Percentiles rank a stretch among this genome's conserved stretches.
Evolutionary conservation across 345 rosid genomes (phyloP).

Genomic region (Schrenkiella parvula): DNA sequence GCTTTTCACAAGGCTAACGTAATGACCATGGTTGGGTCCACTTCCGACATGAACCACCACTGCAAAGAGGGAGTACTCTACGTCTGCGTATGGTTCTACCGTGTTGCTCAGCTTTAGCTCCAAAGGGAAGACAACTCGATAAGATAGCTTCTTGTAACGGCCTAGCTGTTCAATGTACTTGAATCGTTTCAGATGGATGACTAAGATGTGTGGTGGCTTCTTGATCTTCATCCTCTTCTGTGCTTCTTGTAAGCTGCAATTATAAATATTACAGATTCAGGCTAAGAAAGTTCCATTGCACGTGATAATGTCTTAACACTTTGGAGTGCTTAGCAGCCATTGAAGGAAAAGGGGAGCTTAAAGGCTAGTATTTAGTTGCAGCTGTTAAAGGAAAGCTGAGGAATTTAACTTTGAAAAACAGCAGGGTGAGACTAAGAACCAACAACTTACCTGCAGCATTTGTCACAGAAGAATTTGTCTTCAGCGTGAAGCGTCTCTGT

Average conservation of each 20-base stretch:
- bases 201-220: slow-evolving; percentile 90
- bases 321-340: background rate
- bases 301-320: background rate
- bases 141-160: slow-evolving; percentile 91
- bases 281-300: background rate
- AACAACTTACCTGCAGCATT: slow-evolving; percentile 87
- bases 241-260: slow-evolving; percentile 84
- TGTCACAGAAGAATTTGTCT: slow-evolving; percentile 99
- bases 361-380: background rate
- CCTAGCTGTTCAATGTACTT: slow-evolving; percentile 96
- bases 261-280: background rate
- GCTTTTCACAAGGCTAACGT: slow-evolving; percentile 97
- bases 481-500: slow-evolving; percentile 99
- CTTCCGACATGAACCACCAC: slow-evolving; percentile 99
- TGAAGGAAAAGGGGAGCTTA: background rate
- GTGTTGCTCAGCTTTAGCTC: slow-evolving; percentile 97
- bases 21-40: slow-evolving; percentile 96
- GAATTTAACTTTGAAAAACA: background rate
- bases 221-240: slow-evolving; percentile 99
- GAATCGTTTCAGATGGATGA: slow-evolving; percentile 92
- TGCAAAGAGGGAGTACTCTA: slow-evolving; percentile 88
- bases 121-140: slow-evolving; percentile 88
- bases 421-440: slow-evolving; percentile 3
- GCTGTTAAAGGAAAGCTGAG: background rate
- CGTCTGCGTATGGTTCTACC: slow-evolving; percentile 74